A percentile compares a stretch with the other conserved stretches of the same genome.
Conservation (phyloP, 257 asterid species). For the Nicotiana undulata region DNA sequence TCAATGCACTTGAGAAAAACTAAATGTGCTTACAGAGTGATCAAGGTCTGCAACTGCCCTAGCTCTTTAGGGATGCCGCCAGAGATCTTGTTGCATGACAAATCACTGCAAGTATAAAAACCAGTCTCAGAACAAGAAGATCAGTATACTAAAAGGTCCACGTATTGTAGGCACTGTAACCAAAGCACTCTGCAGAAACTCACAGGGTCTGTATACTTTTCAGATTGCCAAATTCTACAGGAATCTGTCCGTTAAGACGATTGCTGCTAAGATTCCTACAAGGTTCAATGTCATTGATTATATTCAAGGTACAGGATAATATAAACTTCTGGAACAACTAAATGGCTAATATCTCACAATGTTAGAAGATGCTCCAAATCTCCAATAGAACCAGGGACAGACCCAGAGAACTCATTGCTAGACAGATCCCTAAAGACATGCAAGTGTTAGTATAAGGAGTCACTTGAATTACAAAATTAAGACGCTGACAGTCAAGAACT, state of each 20-base stretch:
- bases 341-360: constrained; percentile 38
- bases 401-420: constrained; percentile 66
- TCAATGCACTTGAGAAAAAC: not conserved
- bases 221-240: constrained; percentile 75
- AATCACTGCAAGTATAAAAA: constrained; percentile 38
- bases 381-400: constrained; percentile 80
- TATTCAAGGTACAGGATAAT: not conserved
- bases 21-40: constrained; percentile 43
- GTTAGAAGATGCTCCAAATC: constrained; percentile 94
- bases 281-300: not conserved
- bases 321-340: not conserved
- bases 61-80: constrained; percentile 68
- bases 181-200: constrained; percentile 15
- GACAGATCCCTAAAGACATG: constrained; percentile 67
- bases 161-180: not conserved
- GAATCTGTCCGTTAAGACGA: constrained; percentile 54
- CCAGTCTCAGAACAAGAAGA: not conserved
- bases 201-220: constrained; percentile 78
- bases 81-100: constrained; percentile 65
- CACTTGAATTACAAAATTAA: not conserved
- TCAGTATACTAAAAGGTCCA: not conserved
- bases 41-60: constrained; percentile 86
- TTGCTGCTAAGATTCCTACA: constrained; percentile 80
- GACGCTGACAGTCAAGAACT: constrained; percentile 18
- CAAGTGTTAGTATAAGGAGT: constrained; percentile 1